Evolutionary conservation across 2,329 filamentous ascomycete species (phyloP).

Genomic region (Epichloe sp.): DNA sequence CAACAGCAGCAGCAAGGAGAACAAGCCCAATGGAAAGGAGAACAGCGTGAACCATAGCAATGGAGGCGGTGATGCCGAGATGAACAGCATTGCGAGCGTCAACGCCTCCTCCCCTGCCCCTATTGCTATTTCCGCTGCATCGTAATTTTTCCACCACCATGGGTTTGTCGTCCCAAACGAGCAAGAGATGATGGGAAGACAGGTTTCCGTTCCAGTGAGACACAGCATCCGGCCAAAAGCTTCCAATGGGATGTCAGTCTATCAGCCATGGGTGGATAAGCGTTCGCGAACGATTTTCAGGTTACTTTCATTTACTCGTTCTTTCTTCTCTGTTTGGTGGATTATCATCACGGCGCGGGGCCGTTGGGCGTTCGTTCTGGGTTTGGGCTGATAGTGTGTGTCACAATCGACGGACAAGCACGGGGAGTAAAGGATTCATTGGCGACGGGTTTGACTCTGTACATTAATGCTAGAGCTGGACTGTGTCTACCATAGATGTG

Average conservation of each 20-base stretch:
- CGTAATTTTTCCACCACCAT: conserved; percentile 9
- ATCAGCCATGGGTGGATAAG: neutral
- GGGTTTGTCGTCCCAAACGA: neutral
- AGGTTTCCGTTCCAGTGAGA: neutral
- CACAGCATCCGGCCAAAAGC: neutral
- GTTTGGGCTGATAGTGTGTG: neutral
- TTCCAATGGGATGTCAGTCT: neutral
- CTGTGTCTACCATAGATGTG: neutral
- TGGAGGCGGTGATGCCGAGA: conserved; percentile 36
- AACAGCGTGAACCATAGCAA: conserved; percentile 35
- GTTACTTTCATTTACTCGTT: neutral
- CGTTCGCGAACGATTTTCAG: neutral
- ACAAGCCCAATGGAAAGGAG: conserved; percentile 43
- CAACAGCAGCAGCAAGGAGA: conserved; percentile 47
- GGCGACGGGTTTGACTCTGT: neutral
- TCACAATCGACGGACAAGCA: neutral
- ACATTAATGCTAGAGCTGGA: conserved; percentile 1
- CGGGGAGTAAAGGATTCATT: conserved; percentile 1
- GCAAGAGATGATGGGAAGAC: neutral
- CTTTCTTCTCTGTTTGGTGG: neutral
- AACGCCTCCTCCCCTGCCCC: conserved; percentile 40
- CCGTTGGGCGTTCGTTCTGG: conserved; percentile 2
- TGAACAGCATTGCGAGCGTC: conserved; percentile 37
- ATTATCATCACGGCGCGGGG: neutral
- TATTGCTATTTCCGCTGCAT: conserved; percentile 33